Evolutionary conservation across 495 filamentous ascomycete genomes (phyloP), one percentile per base, ranked within the genome.

Genomic region (Podospora comata): DNA sequence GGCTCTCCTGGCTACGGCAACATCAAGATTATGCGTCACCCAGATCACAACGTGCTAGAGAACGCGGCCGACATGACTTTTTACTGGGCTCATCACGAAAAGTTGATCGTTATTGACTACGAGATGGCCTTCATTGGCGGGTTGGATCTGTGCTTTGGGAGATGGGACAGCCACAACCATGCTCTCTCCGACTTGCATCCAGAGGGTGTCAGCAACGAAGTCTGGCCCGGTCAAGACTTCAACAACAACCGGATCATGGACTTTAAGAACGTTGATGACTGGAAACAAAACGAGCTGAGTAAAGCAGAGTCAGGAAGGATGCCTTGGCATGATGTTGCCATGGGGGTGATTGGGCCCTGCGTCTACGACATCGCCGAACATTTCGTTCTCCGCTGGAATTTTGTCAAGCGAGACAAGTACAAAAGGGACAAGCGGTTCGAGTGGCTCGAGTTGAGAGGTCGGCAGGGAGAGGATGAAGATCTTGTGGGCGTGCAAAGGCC

Each of bases 1-100:
- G 95, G 92, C 13, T 85, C 83, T 1, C 89, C 87, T 0, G 94
- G 94, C 0, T 82, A 91, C 73, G 91, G 91, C 15, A 98, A 98
- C 73, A 97, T 98, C 76, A 84, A 79, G 7, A 85, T 97, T 44
- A 90, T 98, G 88, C 87, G 94, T 27, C 94, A 98, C 79, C 94
- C 94, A 2, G 94, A 99, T 76, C 94, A 99, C 78, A 96, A 97
- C 71, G 85, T 97, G 44, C 86, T 98, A 55, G 93, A 97, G 72
- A 97, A 98, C 75, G 91, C 88, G 1, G 92, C 91, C 9, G 94
- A 98, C 68, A 97, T 97, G 93, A 97, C 93, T 0, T 91, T 97
- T 74, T 97, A 97, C 79, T 98, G 94, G 94, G 94, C 94, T 0
- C 94, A 98, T 75, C 94, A 98, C 75, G 94, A 98, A 75, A 98